Conservation (phyloP, 1,284 basidiomycete genomes). For the Puccinia horiana region DNA sequence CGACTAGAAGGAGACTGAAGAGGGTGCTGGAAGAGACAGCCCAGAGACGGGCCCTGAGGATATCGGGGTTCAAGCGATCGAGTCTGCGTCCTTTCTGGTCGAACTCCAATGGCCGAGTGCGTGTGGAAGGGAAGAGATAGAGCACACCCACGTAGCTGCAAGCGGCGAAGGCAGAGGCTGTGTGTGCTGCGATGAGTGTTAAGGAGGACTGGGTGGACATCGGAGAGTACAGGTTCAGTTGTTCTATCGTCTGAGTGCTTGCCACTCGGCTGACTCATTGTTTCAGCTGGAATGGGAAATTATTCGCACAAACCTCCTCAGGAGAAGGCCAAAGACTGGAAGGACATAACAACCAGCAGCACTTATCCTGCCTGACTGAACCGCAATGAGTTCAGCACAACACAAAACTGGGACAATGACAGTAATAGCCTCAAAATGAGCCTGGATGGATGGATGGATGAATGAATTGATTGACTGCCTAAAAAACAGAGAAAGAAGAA, state of each 20-base stretch:
- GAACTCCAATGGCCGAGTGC: slow-evolving; percentile 17
- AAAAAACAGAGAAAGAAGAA: background rate
- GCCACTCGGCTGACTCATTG: background rate
- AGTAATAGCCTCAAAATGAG: no score
- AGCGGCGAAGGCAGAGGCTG: slow-evolving; percentile 16
- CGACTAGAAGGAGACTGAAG: slow-evolving; percentile 18
- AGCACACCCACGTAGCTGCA: slow-evolving; percentile 29
- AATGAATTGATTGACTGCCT: background rate
- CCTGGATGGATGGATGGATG: background rate
- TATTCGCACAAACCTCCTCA: no score
- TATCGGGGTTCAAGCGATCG: slow-evolving; percentile 31
- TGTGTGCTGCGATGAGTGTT: background rate
- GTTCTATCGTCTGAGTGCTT: background rate
- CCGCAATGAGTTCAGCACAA: no score
- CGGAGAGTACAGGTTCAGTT: no score
- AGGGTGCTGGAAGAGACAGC: slow-evolving; percentile 8
- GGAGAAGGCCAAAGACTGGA: no score
- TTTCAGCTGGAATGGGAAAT: slow-evolving; percentile 9
- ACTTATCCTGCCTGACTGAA: no score
- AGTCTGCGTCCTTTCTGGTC: background rate
- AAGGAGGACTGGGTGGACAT: background rate
- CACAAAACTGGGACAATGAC: no score
- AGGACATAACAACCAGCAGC: no score
- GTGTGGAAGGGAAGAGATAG: slow-evolving; percentile 27
- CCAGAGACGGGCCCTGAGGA: slow-evolving; percentile 37